Base-by-base conservation (phyloP, 1,284 basidiomycete species). In the Trichosporon coremiiforme region DNA sequence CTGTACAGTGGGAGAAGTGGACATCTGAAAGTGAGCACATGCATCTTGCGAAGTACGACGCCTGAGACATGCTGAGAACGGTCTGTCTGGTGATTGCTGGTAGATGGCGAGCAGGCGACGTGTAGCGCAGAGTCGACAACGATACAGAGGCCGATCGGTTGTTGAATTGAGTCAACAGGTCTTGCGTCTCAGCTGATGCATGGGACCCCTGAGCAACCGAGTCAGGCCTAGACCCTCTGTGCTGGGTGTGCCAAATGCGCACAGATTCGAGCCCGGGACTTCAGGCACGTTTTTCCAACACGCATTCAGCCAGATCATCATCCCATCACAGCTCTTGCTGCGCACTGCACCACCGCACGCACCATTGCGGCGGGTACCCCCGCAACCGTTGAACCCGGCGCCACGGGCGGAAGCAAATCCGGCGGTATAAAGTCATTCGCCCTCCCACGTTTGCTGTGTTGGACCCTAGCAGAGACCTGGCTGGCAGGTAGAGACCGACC, bases 371-470 rank as follows among this genome's bases (percentile, higher is more conserved):
- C 13, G 15, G n/a, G 41, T 15, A 45, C 41, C 36, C 3, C n/a
- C n/a, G n/a, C n/a, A n/a, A 45, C 2, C 17, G 15, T 4, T 2
- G 2, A 10, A 45, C 3, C 20, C n/a, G 20, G 47, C 47, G 47
- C 47, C 47, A 53, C 47, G 2, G 47, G 22, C 47, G 47, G 47
- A 53, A 17, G 47, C 47, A 53, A 53, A 53, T 20, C 41, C 47
- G 47, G 47, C 47, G 47, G 47, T 53, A 53, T 53, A 53, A 53
- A 53, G 47, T 22, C 47, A 53, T 53, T 22, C 47, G 47, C 47
- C 20, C 47, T 53, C 47, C 47, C 47, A 53, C 47, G 47, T 53
- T 53, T 53, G 41, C 47, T 53, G 47, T 10, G 47, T 53, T 53
- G 47, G 47, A 53, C 47, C 47, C 47, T 53, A 22, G 20, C 36